Evolutionary conservation across 805 yeast species (phyloP).

Genomic region (Saccharomycopsis sp.): DNA sequence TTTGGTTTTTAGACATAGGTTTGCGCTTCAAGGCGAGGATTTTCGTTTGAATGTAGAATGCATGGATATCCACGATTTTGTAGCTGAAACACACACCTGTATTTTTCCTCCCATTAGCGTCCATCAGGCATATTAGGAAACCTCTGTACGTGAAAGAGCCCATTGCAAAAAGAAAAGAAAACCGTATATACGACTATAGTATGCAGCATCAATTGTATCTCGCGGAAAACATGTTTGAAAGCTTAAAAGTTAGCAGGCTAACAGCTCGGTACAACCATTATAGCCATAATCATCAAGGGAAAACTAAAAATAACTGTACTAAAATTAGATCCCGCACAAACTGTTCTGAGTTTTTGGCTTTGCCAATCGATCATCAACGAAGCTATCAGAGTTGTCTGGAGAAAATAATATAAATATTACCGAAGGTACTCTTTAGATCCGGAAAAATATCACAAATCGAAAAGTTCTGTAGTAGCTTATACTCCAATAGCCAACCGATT

Average conservation of each 20-base stretch:
- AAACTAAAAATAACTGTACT: neutral
- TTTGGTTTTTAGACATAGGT: neutral
- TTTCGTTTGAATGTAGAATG: conserved; percentile 1
- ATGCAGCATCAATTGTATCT: neutral
- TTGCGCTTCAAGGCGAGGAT: neutral
- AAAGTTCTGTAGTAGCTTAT: too few relatives aligned
- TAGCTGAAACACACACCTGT: conserved; percentile 2
- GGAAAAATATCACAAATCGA: too few relatives aligned
- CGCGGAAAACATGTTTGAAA: neutral
- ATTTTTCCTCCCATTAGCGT: neutral
- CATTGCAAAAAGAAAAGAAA: neutral
- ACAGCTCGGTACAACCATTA: neutral
- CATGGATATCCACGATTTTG: neutral
- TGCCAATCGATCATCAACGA: neutral
- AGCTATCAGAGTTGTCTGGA: neutral
- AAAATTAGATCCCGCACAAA: neutral
- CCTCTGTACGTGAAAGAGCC: neutral
- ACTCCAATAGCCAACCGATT: too few relatives aligned
- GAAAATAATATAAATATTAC: neutral
- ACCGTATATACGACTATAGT: neutral
- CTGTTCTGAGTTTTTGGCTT: neutral
- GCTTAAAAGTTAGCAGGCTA: neutral
- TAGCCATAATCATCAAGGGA: neutral
- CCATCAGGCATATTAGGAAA: neutral
- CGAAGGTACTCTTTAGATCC: neutral